Conservation (phyloP, 331 rosid species). For the Cydonia oblonga region DNA sequence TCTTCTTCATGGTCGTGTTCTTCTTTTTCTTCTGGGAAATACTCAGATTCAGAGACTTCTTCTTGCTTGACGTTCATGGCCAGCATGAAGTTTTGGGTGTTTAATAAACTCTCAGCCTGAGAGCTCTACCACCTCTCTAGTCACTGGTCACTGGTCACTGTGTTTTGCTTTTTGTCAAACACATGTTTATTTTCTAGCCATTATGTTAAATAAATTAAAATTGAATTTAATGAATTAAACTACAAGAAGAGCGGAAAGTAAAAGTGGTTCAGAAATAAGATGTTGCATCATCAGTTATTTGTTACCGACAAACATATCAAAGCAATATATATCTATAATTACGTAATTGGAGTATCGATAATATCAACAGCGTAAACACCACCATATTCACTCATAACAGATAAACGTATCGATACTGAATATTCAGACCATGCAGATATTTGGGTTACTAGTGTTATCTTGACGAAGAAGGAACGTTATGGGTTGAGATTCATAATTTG, state of each 20-base stretch:
- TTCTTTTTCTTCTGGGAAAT: too few relatives aligned
- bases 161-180: background rate
- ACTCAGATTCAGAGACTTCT: background rate
- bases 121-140: background rate
- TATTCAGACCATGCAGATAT: too few relatives aligned
- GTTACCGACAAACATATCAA: too few relatives aligned
- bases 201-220: too few relatives aligned
- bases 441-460: background rate
- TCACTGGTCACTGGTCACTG: background rate
- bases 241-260: too few relatives aligned
- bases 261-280: too few relatives aligned
- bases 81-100: background rate
- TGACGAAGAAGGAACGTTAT: background rate
- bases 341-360: too few relatives aligned
- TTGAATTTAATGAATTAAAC: too few relatives aligned
- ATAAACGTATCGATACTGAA: too few relatives aligned
- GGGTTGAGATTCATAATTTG: background rate
- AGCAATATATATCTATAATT: too few relatives aligned
- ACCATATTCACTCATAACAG: too few relatives aligned
- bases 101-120: background rate
- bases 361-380: too few relatives aligned
- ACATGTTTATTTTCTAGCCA: background rate
- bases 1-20: background rate
- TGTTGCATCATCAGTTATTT: background rate
- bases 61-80: background rate